These are phyloP conservation scores for Aspergillus bertholletiae DNA, from an alignment of 495 filamentous ascomycete genomes.

Conservation along the genomic window DNA sequence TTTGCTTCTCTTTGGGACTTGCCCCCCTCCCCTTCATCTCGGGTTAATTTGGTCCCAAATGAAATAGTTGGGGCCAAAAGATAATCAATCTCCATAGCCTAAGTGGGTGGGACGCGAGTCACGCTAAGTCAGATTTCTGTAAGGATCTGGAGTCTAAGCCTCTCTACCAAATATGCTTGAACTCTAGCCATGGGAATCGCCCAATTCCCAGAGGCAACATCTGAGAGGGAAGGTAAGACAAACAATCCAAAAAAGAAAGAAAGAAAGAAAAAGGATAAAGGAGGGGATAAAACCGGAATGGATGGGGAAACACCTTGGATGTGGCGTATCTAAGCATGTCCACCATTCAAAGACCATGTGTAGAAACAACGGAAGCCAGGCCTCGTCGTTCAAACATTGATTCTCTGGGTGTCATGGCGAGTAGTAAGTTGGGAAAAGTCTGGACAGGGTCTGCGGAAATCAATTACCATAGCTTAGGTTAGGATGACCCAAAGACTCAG, in stretches of 20 bases:
- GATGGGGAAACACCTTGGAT: not conserved
- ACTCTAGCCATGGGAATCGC: not conserved
- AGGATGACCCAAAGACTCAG: slow-evolving; percentile 1
- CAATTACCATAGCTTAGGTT: slow-evolving; percentile 1
- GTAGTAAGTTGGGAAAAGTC: not conserved
- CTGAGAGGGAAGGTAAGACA: not conserved
- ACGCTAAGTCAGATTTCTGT: slow-evolving; percentile 1
- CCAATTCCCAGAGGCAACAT: too few relatives aligned
- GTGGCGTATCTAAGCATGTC: not conserved
- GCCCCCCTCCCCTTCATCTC: not conserved
- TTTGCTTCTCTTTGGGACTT: not conserved
- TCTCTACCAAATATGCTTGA: slow-evolving; percentile 1
- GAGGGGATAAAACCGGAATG: slow-evolving; percentile 1
- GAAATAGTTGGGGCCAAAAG: not conserved
- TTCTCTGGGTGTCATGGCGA: not conserved
- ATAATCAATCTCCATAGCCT: not conserved
- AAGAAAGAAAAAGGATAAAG: slow-evolving; percentile 3
- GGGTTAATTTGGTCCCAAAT: not conserved
- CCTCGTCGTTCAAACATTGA: not conserved
- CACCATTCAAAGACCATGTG: not conserved
- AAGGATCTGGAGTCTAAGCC: slow-evolving; percentile 7
- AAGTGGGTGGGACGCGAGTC: slow-evolving; percentile 9
- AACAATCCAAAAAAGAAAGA: not conserved
- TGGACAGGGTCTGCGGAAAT: slow-evolving; percentile 7
- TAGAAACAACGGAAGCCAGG: not conserved